A percentile compares a stretch with the other conserved stretches of the same genome.
These are phyloP conservation scores for Xylariaceae sp. DNA, from an alignment of 2,329 filamentous ascomycete species.

Conservation along the genomic window DNA sequence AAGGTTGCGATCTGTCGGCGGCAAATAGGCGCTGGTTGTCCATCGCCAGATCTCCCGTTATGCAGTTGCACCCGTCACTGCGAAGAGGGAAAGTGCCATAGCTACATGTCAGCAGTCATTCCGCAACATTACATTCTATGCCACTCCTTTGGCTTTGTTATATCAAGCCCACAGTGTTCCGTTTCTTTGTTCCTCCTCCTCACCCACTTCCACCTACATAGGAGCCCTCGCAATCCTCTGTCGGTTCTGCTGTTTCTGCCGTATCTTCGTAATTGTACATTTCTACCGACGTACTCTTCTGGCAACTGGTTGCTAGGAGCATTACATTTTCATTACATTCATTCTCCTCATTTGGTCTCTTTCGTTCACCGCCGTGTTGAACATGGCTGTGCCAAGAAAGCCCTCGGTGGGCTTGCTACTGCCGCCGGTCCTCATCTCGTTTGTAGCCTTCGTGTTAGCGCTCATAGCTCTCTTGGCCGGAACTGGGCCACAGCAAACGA, in stretches of 20 bases:
- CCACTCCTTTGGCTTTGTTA: not conserved
- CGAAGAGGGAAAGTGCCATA: too few species aligned
- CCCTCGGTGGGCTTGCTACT: slow-evolving; percentile 23
- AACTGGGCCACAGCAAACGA: slow-evolving; percentile 34
- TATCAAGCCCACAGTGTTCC: not conserved
- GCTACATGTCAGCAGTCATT: too few species aligned
- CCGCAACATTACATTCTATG: not conserved
- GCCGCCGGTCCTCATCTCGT: slow-evolving; percentile 34
- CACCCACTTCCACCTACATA: slow-evolving; percentile 3
- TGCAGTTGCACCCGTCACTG: too few species aligned
- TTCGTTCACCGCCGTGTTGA: slow-evolving; percentile 3
- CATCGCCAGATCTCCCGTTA: not conserved
- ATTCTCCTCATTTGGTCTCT: not conserved
- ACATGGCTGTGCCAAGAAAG: slow-evolving; percentile 14
- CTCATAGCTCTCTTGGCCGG: slow-evolving; percentile 39
- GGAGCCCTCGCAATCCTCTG: not conserved
- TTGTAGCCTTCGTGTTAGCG: slow-evolving; percentile 36
- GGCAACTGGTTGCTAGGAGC: slow-evolving; percentile 12
- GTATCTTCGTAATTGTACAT: not conserved
- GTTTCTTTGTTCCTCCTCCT: slow-evolving; percentile 8
- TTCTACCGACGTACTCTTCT: slow-evolving; percentile 4
- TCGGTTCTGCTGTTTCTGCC: not conserved
- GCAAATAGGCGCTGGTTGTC: slow-evolving; percentile 17
- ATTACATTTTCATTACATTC: not conserved
- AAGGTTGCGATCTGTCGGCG: slow-evolving; percentile 2